Evolutionary conservation across 148 eudicot species (phyloP), one percentile per base, ranked within the genome.

Genomic region (Agrostemma githago): DNA sequence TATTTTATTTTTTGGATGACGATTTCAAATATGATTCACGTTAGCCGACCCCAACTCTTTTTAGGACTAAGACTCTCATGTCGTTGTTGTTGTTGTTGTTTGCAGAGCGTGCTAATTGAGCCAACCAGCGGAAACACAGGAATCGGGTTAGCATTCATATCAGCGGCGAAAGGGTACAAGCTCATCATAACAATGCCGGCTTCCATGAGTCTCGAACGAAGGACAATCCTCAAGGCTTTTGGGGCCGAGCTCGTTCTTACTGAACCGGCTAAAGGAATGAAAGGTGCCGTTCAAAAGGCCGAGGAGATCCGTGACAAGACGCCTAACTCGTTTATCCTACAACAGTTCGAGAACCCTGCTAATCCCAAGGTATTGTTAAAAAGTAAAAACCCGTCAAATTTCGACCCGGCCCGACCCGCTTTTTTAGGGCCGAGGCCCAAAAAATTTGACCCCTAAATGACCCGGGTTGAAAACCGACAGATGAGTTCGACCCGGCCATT

Each of bases 81-180:
- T 26, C 34, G 34, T 26, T 1, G 34, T 26, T 1, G 34, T 26
- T 1, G 34, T 26, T 26, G 34, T 26, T 26, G 34, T 26, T 26
- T 26, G 1, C 61, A 89, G 97, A 87, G 92, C 51, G 91, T 92
- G 74, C 84, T 92, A 12, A 86, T 92, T 76, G 97, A 92, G 73
- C 88, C 89, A 26, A 92, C 97, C 43, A 92, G 97, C 80, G 96
- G 97, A 37, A 92, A 92, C 79, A 92, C 96, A 17, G 97, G 97
- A 10, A 90, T 92, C 62, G 97, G 93, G 14, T 83, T 92, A 74
- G 96, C 97, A 51, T 92, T 92, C 65, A 85, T 92, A 71, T 88
- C 97, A 59, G 97, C 97, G 40, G 88, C 92, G 19, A 92, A 86
- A 82, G 90, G 93, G 61, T 92, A 92, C 90, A 90, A 84, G 85